Base-by-base conservation (phyloP, 169 alveolate species). In the Plasmodium billcollinsi region DNA sequence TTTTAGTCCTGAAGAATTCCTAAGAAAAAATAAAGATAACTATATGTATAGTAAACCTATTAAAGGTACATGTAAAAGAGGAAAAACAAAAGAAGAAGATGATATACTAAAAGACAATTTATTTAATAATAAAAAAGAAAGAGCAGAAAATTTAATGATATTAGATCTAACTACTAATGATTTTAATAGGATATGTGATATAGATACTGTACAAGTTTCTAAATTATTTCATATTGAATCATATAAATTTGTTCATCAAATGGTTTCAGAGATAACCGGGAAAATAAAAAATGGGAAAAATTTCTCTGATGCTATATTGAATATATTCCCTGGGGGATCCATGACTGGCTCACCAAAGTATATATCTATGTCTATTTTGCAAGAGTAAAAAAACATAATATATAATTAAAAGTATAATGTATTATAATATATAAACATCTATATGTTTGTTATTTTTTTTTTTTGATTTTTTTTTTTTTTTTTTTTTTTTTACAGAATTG, bases 301-400 rank as follows among this genome's bases (percentile, higher is more conserved):
- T 62, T 67, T 75, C 21, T 33, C 90, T 2, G 91, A 89, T 61
- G 93, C 93, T 9, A 73, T 93, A 18, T 47, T 74, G 4, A 89
- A 91, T 18, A 63, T 89, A 9, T 93, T 93, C 74, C 94, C 95
- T 7, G 95, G 94, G 4, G 95, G 94, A 0, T 85, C 93, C 47
- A 83, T 93, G 95, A 93, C 94, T 8, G 95, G 95, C 2, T 90
- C 95, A 8, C 95, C 95, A 24, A 89, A 93, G 45, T 47, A 39
- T 26, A 69, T 91, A 47, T 69, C 94, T 1, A 85, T 88, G 86
- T 65, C 88, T 4, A 67, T 93, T 21, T 47, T 92, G 21, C 89
- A 78, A 49, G 58, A 50, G 93, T 58, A 73, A 6, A 4, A 65
- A 54, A 56, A 4, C 43, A 80, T 21, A 0, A 33, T 58, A 18